Conservation (phyloP, 495 filamentous ascomycete genomes). For the Penicillium pancosmium region DNA sequence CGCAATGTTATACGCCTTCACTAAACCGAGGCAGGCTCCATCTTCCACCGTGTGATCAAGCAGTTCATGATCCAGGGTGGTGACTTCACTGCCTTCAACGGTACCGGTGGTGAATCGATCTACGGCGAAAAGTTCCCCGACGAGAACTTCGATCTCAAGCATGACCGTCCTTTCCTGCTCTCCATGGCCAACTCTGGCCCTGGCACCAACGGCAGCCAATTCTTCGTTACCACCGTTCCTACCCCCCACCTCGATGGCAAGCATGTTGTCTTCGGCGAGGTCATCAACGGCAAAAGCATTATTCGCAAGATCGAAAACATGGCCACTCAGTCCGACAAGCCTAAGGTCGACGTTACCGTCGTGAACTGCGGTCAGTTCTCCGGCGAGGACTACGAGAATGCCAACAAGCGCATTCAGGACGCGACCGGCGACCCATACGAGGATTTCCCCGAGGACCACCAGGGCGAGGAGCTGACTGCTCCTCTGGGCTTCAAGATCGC, state of each 20-base stretch:
- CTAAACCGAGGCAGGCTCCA: slow-evolving; percentile 55
- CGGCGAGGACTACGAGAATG: slow-evolving; percentile 64
- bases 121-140: slow-evolving; percentile 98
- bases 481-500: slow-evolving; percentile 65
- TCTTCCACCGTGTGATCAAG: slow-evolving; percentile 98
- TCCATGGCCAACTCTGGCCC: slow-evolving; percentile 98
- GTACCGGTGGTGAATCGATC: slow-evolving; percentile 96
- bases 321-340: slow-evolving; percentile 81
- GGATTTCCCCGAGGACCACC: slow-evolving; percentile 91
- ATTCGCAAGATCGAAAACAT: slow-evolving; percentile 90
- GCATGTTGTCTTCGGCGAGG: slow-evolving; percentile 70
- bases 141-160: slow-evolving; percentile 93
- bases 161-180: slow-evolving; percentile 91
- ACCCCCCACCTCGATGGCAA: slow-evolving; percentile 96
- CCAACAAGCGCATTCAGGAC: slow-evolving; percentile 68
- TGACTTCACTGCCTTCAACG: slow-evolving; percentile 95
- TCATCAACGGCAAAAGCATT: slow-evolving; percentile 84
- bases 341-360: slow-evolving; percentile 70
- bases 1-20: neutral
- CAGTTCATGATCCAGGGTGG: slow-evolving; percentile 99
- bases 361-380: slow-evolving; percentile 84
- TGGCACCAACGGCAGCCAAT: slow-evolving; percentile 92
- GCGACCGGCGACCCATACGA: slow-evolving; percentile 89
- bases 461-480: slow-evolving; percentile 64
- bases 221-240: slow-evolving; percentile 93